Evolutionary conservation across 1,139 yeast species (phyloP).

Genomic region (Yamadazyma triangularis): DNA sequence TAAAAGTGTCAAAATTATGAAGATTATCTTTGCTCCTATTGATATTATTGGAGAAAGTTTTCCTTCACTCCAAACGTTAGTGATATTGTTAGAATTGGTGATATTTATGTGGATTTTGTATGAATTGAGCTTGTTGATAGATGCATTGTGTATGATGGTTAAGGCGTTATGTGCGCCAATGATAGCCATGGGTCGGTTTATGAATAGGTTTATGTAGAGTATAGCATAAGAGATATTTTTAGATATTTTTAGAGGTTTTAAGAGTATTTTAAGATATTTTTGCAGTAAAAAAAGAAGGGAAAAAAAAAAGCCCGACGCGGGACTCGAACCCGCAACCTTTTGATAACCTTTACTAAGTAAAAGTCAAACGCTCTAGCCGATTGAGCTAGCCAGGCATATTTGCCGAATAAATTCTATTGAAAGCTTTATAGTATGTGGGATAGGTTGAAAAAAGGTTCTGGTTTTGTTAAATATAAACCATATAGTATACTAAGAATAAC

Average conservation of each 20-base stretch:
- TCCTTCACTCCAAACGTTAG: conserved; percentile 37
- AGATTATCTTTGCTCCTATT: conserved; percentile 38
- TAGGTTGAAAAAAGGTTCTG: too few species aligned
- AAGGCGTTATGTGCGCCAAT: conserved; percentile 47
- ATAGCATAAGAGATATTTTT: too few species aligned
- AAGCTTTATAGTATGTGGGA: too few species aligned
- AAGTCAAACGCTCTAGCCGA: conserved; percentile 15
- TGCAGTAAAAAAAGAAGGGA: not conserved
- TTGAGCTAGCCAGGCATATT: conserved; percentile 14
- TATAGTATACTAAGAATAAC: too few species aligned
- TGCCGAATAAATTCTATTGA: too few species aligned
- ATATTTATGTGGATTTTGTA: conserved; percentile 42
- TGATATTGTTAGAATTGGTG: conserved; percentile 33
- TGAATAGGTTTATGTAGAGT: conserved; percentile 40
- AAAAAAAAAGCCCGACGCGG: conserved; percentile 15
- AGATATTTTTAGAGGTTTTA: too few species aligned
- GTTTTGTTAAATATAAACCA: too few species aligned
- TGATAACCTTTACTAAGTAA: conserved; percentile 9
- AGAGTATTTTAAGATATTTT: too few species aligned
- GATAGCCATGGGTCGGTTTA: conserved; percentile 43
- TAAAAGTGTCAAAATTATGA: conserved; percentile 35
- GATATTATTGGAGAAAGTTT: conserved; percentile 37
- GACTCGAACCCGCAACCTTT: conserved; percentile 17
- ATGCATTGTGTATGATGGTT: conserved; percentile 45
- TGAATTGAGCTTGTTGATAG: conserved; percentile 39